Conservation (phyloP, 352 stramenopile species). For the Plasmopara halstedii region DNA sequence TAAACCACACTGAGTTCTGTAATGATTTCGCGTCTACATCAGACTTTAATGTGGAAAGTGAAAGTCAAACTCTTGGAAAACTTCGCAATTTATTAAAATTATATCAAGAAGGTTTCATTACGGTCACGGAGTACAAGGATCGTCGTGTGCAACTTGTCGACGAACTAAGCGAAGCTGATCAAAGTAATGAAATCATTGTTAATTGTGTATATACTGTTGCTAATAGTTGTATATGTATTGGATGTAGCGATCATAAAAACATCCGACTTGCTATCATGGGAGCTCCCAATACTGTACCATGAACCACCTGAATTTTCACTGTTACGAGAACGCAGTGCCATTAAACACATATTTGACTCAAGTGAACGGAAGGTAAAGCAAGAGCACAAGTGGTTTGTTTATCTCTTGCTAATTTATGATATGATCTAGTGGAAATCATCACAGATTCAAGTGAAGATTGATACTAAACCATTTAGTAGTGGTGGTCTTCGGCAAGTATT, state of each 20-base stretch:
- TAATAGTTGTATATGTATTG: conserved; percentile 5
- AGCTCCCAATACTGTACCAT: conserved; percentile 51
- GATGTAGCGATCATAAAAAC: conserved; percentile 46
- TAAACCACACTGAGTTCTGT: neutral
- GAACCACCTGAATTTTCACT: conserved; percentile 55
- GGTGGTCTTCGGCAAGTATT: conserved; percentile 61
- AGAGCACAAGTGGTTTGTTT: too few relatives aligned
- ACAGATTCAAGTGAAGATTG: conserved; percentile 65
- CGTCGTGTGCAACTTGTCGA: conserved; percentile 56
- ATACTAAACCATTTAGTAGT: conserved; percentile 51
- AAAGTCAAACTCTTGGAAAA: conserved; percentile 49
- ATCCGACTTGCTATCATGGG: conserved; percentile 43
- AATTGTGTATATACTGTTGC: neutral
- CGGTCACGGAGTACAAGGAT: conserved; percentile 71
- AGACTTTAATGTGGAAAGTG: conserved; percentile 19
- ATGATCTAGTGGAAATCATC: conserved; percentile 50
- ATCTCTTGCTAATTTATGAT: conserved; percentile 1
- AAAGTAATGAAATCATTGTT: too few relatives aligned
- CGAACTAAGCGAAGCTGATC: conserved; percentile 42
- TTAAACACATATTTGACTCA: conserved; percentile 78
- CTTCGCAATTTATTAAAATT: conserved; percentile 63
- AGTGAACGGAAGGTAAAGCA: conserved; percentile 44
- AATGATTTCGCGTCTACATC: conserved; percentile 2
- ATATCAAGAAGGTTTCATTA: conserved; percentile 77
- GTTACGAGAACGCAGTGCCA: conserved; percentile 54